Percentiles rank a stretch among this genome's conserved stretches.
Conservation (phyloP, 2,329 filamentous ascomycete species). For the Diaporthe helianthi region DNA sequence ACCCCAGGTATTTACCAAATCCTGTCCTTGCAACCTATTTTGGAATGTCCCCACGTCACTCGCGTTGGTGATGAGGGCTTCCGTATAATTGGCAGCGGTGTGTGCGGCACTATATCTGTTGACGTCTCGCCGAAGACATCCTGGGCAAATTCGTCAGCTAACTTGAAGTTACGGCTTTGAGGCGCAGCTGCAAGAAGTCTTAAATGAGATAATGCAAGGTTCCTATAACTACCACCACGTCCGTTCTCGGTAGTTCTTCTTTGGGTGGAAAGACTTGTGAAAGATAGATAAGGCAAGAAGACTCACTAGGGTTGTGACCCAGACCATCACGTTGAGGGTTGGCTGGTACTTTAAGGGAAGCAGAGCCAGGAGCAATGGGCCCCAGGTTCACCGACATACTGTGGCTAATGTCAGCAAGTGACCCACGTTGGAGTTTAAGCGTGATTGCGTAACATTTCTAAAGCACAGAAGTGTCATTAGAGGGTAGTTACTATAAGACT, state of each 20-base stretch:
- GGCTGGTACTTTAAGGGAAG: conserved; percentile 4
- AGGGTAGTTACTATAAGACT: background rate
- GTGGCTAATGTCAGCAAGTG: background rate
- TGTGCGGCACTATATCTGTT: conserved; percentile 19
- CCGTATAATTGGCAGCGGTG: conserved; percentile 15
- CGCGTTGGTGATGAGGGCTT: conserved; percentile 10
- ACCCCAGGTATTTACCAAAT: background rate
- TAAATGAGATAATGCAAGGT: too few relatives aligned
- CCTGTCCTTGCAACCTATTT: conserved; percentile 1
- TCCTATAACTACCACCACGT: too few relatives aligned
- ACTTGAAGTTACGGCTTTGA: background rate
- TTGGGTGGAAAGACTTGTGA: background rate
- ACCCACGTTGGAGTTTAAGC: too few relatives aligned
- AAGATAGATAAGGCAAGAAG: background rate
- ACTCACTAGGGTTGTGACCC: conserved; percentile 14
- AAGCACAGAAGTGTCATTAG: background rate
- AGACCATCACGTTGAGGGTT: conserved; percentile 8
- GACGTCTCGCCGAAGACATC: conserved; percentile 24
- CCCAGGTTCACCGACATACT: conserved; percentile 20
- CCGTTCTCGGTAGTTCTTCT: too few relatives aligned
- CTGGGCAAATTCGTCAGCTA: background rate
- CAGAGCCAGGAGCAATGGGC: background rate
- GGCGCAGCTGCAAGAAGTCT: background rate
- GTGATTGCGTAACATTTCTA: background rate
- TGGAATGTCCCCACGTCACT: conserved; percentile 9